Base-by-base conservation (phyloP, 257 asterid species). In the Forsythia suspensa region DNA sequence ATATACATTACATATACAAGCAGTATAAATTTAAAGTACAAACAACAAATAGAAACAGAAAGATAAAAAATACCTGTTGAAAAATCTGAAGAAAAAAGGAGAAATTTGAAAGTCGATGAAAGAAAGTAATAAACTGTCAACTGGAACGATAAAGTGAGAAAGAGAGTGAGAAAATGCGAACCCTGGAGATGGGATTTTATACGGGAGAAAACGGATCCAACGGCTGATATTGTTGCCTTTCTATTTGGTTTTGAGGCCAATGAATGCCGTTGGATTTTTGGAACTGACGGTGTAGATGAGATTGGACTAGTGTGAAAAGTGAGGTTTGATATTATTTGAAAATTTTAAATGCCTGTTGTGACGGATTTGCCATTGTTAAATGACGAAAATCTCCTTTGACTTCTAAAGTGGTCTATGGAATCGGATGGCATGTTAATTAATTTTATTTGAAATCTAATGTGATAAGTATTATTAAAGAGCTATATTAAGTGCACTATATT, bases 171-270 rank as follows among this genome's bases (percentile, higher is more conserved):
- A 21, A 72, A 74, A 67, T n/a, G 61, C 37, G 80, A 71, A 79
- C 78, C 87, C 84, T 40, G 75, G 9, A 70, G 81, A 70, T 57
- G 78, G 80, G 76, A 6, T 74, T 88, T 86, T 90, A 90, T 86
- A 86, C 16, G 59, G 74, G 71, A 48, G 65, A 55, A 57, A 75
- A 75, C 71, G 34, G 63, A 80, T 84, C 84, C 76, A 15, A 87
- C 89, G 92, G 91, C 73, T 71, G 42, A 4, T 41, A 84, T 81
- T 84, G 80, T 66, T 87, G 89, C 95, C 91, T 92, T 89, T 95
- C 86, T 79, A 69, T 72, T 85, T 72, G 42, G 3, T 4, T 36
- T 10, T 21, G 79, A 29, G 76, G 9, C 48, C 63, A 59, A 43
- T 78, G 15, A 16, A 1, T 8, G 76, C 85, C 93, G 86, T 75